Conservation (phyloP, 768 basidiomycete species). For the Russula brevipes region DNA sequence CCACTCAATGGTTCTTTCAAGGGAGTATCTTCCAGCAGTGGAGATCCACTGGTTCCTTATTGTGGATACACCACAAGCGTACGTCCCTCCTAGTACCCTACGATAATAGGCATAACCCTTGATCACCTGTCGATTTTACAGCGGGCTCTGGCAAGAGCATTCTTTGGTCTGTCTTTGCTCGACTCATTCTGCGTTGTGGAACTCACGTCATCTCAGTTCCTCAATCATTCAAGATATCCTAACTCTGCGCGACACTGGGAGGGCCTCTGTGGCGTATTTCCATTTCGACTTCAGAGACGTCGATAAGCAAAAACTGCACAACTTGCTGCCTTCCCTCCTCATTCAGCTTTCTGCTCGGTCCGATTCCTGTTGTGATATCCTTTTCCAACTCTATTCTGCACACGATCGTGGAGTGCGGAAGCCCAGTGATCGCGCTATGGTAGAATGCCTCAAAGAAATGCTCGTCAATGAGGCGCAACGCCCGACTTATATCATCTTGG, state of each 20-base stretch:
- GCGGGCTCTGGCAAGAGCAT: not conserved
- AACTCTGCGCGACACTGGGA: not conserved
- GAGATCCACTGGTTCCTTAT: not conserved
- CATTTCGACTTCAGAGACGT: conserved; percentile 6
- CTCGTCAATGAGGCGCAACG: not conserved
- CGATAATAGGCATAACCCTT: not conserved
- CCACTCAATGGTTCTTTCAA: not conserved
- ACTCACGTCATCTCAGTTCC: not conserved
- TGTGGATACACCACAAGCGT: conserved; percentile 2
- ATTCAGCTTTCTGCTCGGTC: not conserved
- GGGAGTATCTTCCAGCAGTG: not conserved
- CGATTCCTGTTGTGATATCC: not conserved
- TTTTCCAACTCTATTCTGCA: not conserved
- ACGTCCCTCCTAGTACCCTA: not conserved
- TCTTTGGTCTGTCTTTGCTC: not conserved
- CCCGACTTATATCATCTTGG: not conserved
- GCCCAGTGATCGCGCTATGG: not conserved
- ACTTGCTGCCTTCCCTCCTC: not conserved
- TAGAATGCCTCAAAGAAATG: not conserved
- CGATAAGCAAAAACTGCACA: not conserved
- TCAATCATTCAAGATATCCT: not conserved
- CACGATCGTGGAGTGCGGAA: not conserved
- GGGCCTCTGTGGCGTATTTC: not conserved
- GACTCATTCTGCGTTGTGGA: not conserved
- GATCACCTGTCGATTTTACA: not conserved